phyloP scores from a whole-genome alignment of 805 yeast species.

The Metschnikowia drakensbergensis region DNA sequence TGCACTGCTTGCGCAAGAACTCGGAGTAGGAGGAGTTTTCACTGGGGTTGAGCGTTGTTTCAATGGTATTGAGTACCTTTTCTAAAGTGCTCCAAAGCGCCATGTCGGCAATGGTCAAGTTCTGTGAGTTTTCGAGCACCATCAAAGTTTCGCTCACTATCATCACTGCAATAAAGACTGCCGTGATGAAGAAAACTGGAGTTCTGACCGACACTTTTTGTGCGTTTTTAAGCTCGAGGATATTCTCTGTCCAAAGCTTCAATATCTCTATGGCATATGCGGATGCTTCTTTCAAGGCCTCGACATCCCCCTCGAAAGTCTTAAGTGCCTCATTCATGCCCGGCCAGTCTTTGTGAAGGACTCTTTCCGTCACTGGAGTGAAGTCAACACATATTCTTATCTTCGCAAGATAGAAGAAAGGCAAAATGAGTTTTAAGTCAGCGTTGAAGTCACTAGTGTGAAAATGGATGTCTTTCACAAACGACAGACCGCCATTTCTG shows the following conservation, averaged over 20 bases:
- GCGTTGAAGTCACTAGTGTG: slow-evolving; percentile 50
- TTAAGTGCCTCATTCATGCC: slow-evolving; percentile 56
- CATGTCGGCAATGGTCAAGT: slow-evolving; percentile 47
- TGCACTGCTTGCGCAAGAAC: slow-evolving; percentile 53
- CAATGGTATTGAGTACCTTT: slow-evolving; percentile 55
- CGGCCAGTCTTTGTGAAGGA: slow-evolving; percentile 66
- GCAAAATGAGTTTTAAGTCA: slow-evolving; percentile 60
- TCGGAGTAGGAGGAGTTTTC: slow-evolving; percentile 56
- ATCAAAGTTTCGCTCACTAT: slow-evolving; percentile 61
- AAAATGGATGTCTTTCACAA: slow-evolving; percentile 48
- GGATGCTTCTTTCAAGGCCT: slow-evolving; percentile 61
- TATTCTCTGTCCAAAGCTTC: slow-evolving; percentile 68
- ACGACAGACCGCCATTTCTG: slow-evolving; percentile 59
- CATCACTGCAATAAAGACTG: slow-evolving; percentile 60
- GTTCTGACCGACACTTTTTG: slow-evolving; percentile 66
- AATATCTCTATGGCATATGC: slow-evolving; percentile 55
- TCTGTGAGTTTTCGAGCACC: slow-evolving; percentile 41
- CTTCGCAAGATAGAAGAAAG: slow-evolving; percentile 62
- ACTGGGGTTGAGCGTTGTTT: slow-evolving; percentile 50
- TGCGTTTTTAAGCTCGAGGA: slow-evolving; percentile 61
- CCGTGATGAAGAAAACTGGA: slow-evolving; percentile 71
- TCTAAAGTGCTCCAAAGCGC: slow-evolving; percentile 63
- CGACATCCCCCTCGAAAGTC: slow-evolving; percentile 47
- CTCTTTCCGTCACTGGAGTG: slow-evolving; percentile 56
- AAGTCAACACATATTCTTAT: slow-evolving; percentile 60